Percentiles rank a stretch among this genome's conserved stretches.
These are phyloP conservation scores for Pochonia chlamydosporia DNA, from an alignment of 2,329 filamentous ascomycete genomes.

Conservation along the genomic window DNA sequence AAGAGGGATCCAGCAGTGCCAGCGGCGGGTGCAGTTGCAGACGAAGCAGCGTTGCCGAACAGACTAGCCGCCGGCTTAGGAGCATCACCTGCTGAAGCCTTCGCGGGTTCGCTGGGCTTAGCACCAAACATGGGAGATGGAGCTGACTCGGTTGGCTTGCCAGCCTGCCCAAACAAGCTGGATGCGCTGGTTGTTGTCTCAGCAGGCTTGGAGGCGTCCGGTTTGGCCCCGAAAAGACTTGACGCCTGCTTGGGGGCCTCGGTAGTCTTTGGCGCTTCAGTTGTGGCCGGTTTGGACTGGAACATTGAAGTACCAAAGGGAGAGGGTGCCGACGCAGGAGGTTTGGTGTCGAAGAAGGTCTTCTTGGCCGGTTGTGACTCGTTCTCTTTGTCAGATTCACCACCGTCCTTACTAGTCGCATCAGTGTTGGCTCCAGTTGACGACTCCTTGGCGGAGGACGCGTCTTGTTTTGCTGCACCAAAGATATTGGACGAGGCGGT, in stretches of 20 bases:
- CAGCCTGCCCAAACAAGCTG: constrained; percentile 17
- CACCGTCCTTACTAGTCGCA: constrained; percentile 26
- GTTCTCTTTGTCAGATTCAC: constrained; percentile 41
- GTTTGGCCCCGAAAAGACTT: constrained; percentile 21
- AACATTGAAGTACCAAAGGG: constrained; percentile 25
- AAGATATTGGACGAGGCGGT: constrained; percentile 28
- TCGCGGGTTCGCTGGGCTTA: constrained; percentile 23
- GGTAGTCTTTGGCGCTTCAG: constrained; percentile 20
- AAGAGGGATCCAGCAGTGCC: constrained; percentile 14
- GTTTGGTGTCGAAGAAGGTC: constrained; percentile 24
- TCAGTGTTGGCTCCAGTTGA: constrained; percentile 16
- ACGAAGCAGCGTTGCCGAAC: constrained; percentile 9
- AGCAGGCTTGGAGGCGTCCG: constrained; percentile 17
- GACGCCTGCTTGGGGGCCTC: constrained; percentile 20
- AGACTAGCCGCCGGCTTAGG: constrained; percentile 11
- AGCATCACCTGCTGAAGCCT: constrained; percentile 15
- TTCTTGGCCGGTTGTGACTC: constrained; percentile 30
- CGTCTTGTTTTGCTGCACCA: constrained; percentile 26
- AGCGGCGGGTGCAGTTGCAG: constrained; percentile 10
- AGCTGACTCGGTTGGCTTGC: constrained; percentile 12
- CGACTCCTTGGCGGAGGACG: constrained; percentile 21
- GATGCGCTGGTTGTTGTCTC: constrained; percentile 30
- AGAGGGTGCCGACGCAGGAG: constrained; percentile 22
- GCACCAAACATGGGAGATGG: constrained; percentile 28
- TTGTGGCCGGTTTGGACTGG: constrained; percentile 21